Conservation (phyloP, 768 basidiomycete species). For the Grammothele lineata region DNA sequence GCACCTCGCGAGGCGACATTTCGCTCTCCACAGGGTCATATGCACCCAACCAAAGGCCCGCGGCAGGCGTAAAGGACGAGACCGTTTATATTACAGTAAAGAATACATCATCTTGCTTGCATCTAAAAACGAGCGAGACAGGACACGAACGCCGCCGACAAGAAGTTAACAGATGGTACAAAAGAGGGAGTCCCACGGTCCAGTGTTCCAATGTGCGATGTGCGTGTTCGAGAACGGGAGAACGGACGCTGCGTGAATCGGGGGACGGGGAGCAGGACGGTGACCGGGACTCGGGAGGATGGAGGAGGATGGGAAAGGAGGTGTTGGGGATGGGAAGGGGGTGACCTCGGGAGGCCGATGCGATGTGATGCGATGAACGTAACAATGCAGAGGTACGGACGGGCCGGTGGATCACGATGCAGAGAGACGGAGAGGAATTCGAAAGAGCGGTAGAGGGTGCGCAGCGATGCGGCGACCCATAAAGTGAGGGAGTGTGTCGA, state of each 20-base stretch:
- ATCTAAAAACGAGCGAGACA: background rate
- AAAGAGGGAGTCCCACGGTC: background rate
- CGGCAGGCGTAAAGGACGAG: too few relatives aligned
- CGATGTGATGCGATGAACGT: background rate
- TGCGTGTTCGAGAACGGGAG: background rate
- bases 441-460: too few relatives aligned
- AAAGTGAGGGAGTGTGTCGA: too few relatives aligned
- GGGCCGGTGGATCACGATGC: too few relatives aligned
- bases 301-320: too few relatives aligned
- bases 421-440: too few relatives aligned
- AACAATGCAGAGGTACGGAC: background rate
- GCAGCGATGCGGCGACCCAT: too few relatives aligned
- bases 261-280: background rate
- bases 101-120: slow-evolving; percentile 9
- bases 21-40: too few relatives aligned
- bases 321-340: background rate
- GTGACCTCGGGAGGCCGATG: background rate
- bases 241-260: background rate
- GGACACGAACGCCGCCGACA: background rate
- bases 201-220: background rate
- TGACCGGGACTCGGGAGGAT: background rate
- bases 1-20: too few relatives aligned
- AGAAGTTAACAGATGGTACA: background rate
- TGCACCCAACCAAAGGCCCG: too few relatives aligned
- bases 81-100: slow-evolving; percentile 5